Percentiles rank a stretch among this genome's conserved stretches.
phyloP scores from a whole-genome alignment of 2,329 filamentous ascomycete species.

The Zymoseptoria tritici region DNA sequence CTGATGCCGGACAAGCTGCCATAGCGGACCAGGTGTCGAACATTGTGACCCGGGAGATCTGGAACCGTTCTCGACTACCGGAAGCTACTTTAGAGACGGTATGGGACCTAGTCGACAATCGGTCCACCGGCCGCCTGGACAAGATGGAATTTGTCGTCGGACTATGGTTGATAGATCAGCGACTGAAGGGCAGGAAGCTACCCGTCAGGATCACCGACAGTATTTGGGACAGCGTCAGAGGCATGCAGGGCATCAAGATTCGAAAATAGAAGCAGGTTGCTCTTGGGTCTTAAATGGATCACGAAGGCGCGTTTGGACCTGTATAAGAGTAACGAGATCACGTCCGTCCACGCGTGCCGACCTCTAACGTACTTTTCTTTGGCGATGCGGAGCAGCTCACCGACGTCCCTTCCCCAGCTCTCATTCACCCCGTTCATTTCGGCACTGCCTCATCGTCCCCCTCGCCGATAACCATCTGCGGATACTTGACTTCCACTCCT shows the following conservation, averaged over 20 bases:
- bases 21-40: slow-evolving; percentile 48
- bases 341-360: not conserved
- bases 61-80: slow-evolving; percentile 61
- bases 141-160: slow-evolving; percentile 74
- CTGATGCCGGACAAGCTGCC: slow-evolving; percentile 6
- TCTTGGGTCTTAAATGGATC: not conserved
- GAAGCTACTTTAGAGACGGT: slow-evolving; percentile 63
- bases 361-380: not conserved
- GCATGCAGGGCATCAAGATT: slow-evolving; percentile 34
- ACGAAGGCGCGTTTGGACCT: not conserved
- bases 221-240: slow-evolving; percentile 64
- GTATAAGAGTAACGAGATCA: not conserved
- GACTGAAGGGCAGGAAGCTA: slow-evolving; percentile 70
- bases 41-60: slow-evolving; percentile 67
- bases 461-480: slow-evolving; percentile 7
- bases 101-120: slow-evolving; percentile 65
- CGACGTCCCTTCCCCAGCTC: too few species aligned
- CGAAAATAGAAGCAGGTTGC: slow-evolving; percentile 7
- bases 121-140: slow-evolving; percentile 48
- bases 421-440: not conserved
- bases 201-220: slow-evolving; percentile 63
- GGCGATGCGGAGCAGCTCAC: not conserved
- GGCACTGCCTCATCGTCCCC: not conserved
- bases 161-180: slow-evolving; percentile 74
- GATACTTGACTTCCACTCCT: slow-evolving; percentile 18